Conservation (phyloP, 2,329 filamentous ascomycete species). For the Diaporthe amygdali region DNA sequence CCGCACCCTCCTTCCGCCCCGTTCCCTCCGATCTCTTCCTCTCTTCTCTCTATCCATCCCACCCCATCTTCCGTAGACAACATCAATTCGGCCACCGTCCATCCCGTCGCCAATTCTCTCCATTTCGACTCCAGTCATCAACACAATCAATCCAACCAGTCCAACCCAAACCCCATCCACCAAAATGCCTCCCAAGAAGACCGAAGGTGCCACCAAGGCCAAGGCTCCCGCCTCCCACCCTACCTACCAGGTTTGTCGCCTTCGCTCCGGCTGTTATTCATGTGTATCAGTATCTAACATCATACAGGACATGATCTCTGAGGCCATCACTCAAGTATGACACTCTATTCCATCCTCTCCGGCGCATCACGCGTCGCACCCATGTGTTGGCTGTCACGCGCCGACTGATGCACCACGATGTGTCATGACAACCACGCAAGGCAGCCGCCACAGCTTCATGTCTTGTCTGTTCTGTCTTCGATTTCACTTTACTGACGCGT, state of each 20-base stretch:
- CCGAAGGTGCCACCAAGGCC: conserved; percentile 53
- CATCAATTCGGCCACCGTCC: conserved; percentile 32
- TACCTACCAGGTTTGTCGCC: conserved; percentile 62
- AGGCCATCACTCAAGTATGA: conserved; percentile 66
- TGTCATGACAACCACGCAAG: background rate
- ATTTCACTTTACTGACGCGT: conserved; percentile 44
- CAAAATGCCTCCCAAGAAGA: conserved; percentile 67
- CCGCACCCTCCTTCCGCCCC: conserved; percentile 52
- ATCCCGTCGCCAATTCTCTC: conserved; percentile 21
- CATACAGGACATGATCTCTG: conserved; percentile 65
- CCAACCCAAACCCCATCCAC: conserved; percentile 30
- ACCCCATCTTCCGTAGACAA: conserved; percentile 29
- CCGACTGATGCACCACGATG: background rate
- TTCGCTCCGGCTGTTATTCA: conserved; percentile 26
- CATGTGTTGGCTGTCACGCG: conserved; percentile 17
- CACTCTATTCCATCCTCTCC: conserved; percentile 36
- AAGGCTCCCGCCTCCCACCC: conserved; percentile 53
- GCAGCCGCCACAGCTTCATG: conserved; percentile 7
- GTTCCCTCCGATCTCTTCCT: conserved; percentile 44
- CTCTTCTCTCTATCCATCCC: conserved; percentile 32
- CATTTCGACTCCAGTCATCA: conserved; percentile 26
- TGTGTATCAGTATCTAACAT: conserved; percentile 39
- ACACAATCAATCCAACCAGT: conserved; percentile 5
- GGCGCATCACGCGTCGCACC: conserved; percentile 41
- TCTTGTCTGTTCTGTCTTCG: background rate